Percentiles rank a stretch among this genome's conserved stretches.
Evolutionary conservation across 257 asterid species (phyloP).

Genomic region (Solanum clarkiae): DNA sequence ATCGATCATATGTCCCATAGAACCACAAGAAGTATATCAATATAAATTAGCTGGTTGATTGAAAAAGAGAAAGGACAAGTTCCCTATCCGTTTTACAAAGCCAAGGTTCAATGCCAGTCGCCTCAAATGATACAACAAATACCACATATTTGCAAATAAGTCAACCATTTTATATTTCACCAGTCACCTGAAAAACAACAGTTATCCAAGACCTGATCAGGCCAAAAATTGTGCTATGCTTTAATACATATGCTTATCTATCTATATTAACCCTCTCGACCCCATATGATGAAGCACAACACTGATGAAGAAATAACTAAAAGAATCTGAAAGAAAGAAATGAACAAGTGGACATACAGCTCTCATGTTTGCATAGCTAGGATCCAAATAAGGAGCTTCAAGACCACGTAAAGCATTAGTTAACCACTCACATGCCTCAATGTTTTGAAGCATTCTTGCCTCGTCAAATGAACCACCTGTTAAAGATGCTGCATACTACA

Average conservation of each 20-base stretch:
- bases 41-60: neutral
- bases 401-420: constrained; percentile 55
- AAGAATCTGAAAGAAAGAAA: neutral
- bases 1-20: neutral
- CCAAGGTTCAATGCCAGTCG: neutral
- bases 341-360: constrained; percentile 44
- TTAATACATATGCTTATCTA: neutral
- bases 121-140: neutral
- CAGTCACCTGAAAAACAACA: neutral
- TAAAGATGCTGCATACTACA: constrained; percentile 69
- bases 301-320: neutral
- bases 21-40: neutral
- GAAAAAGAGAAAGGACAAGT: neutral
- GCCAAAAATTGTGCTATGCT: neutral
- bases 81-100: neutral
- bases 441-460: constrained; percentile 72
- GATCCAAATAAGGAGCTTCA: constrained; percentile 78
- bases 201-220: neutral
- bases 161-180: neutral
- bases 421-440: constrained; percentile 96
- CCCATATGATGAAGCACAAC: neutral
- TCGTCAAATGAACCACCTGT: constrained; percentile 88
- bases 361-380: constrained; percentile 49
- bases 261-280: neutral
- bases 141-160: neutral